Conservation (phyloP, 2,329 filamentous ascomycete genomes). For the Claviceps sp. region DNA sequence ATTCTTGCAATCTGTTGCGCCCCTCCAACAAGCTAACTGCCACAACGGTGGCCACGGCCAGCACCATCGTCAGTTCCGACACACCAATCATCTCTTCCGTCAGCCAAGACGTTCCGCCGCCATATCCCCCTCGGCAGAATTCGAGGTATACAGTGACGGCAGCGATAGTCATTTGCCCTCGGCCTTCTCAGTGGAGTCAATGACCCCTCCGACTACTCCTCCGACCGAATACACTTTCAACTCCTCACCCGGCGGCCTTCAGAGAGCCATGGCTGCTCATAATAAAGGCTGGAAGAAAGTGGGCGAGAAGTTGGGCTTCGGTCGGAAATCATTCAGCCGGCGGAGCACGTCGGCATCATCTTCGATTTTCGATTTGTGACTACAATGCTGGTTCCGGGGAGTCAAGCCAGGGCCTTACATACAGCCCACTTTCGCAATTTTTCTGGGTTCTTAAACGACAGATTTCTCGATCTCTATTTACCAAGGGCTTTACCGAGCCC, state of each 20-base stretch:
- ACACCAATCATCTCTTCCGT: background rate
- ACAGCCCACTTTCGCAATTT: background rate
- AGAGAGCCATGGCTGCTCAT: conserved; percentile 40
- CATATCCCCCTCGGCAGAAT: conserved; percentile 32
- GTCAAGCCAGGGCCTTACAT: conserved; percentile 34
- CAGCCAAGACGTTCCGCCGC: conserved; percentile 20
- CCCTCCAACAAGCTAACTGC: conserved; percentile 20
- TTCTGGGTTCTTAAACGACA: background rate
- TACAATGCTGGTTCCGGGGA: conserved; percentile 24
- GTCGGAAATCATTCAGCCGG: conserved; percentile 35
- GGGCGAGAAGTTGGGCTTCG: conserved; percentile 46
- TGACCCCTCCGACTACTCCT: conserved; percentile 64
- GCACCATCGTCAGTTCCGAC: conserved; percentile 16
- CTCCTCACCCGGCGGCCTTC: conserved; percentile 38
- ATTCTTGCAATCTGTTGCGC: conserved; percentile 60
- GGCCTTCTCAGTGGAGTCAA: conserved; percentile 36
- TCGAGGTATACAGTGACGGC: conserved; percentile 49
- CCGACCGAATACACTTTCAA: conserved; percentile 45
- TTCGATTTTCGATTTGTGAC: conserved; percentile 21
- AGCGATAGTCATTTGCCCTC: conserved; percentile 46
- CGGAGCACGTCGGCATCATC: conserved; percentile 31
- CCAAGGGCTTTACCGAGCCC: too few species aligned
- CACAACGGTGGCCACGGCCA: conserved; percentile 24
- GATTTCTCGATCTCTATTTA: background rate
- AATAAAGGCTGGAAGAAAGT: conserved; percentile 53